phyloP scores from a whole-genome alignment of 2,329 filamentous ascomycete genomes.

The Alternaria alternata region DNA sequence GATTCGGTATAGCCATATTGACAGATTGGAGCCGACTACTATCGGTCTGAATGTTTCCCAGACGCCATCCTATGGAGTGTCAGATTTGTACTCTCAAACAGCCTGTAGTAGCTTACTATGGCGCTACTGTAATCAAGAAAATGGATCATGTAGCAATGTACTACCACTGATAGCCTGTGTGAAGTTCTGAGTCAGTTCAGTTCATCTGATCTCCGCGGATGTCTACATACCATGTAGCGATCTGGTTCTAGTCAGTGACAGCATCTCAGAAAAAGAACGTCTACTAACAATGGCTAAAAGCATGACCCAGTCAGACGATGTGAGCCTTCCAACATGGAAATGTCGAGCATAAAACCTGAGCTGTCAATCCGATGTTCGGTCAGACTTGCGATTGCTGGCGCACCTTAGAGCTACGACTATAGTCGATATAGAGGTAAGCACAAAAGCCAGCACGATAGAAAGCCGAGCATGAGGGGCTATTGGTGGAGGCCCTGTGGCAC shows the following conservation, averaged over 20 bases:
- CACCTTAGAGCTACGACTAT: conserved; percentile 41
- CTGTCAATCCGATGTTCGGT: neutral
- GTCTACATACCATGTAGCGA: conserved; percentile 32
- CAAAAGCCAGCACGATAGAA: conserved; percentile 34
- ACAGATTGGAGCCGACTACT: conserved; percentile 24
- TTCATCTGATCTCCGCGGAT: neutral
- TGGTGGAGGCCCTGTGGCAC: neutral
- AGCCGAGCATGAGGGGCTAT: conserved; percentile 38
- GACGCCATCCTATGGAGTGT: neutral
- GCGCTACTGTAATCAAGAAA: conserved; percentile 33
- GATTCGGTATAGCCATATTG: conserved; percentile 41
- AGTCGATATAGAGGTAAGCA: conserved; percentile 39
- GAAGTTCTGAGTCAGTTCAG: neutral
- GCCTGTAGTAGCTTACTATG: conserved; percentile 16
- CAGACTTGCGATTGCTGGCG: neutral
- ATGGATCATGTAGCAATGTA: conserved; percentile 39
- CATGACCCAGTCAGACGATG: conserved; percentile 42
- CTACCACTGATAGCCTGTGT: conserved; percentile 29
- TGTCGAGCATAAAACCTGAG: conserved; percentile 42
- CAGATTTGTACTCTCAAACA: neutral
- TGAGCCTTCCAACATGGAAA: conserved; percentile 37
- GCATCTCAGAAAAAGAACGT: neutral
- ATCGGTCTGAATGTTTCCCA: conserved; percentile 18
- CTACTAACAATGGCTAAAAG: conserved; percentile 36
- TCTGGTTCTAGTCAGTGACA: conserved; percentile 29